Conservation (phyloP, 176 grass and related monocot species). For the Oryza nivara region DNA sequence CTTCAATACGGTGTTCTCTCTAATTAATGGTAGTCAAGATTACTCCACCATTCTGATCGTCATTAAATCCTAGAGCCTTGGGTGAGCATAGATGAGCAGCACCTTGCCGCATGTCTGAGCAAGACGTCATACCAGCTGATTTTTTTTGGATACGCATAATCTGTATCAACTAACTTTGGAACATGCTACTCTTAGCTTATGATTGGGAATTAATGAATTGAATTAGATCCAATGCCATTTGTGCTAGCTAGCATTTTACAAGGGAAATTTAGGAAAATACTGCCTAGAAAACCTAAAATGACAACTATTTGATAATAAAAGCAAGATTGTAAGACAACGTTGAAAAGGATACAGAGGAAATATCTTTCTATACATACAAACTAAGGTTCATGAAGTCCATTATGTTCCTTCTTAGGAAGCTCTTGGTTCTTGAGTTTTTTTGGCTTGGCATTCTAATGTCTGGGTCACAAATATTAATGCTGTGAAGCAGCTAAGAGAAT, state of each 20-base stretch:
- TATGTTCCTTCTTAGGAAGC: neutral
- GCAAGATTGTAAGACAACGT: neutral
- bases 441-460: slow-evolving; percentile 4
- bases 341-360: neutral
- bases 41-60: neutral
- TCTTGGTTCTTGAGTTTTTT: neutral
- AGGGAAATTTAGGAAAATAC: neutral
- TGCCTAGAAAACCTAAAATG: neutral
- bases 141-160: neutral
- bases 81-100: neutral
- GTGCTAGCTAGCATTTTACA: neutral
- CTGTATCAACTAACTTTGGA: neutral
- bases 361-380: neutral
- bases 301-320: neutral
- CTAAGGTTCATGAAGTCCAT: neutral
- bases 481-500: neutral
- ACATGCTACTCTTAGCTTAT: neutral
- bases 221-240: neutral
- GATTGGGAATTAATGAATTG: neutral
- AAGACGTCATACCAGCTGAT: neutral
- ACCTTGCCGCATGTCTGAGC: neutral
- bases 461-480: neutral
- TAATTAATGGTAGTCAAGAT: neutral
- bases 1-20: neutral
- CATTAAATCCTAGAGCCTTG: neutral